Percentiles rank a stretch among this genome's conserved stretches.
These are phyloP conservation scores for Magnusiomyces tetraspermus DNA, from an alignment of 1,139 yeast species.

Conservation along the genomic window DNA sequence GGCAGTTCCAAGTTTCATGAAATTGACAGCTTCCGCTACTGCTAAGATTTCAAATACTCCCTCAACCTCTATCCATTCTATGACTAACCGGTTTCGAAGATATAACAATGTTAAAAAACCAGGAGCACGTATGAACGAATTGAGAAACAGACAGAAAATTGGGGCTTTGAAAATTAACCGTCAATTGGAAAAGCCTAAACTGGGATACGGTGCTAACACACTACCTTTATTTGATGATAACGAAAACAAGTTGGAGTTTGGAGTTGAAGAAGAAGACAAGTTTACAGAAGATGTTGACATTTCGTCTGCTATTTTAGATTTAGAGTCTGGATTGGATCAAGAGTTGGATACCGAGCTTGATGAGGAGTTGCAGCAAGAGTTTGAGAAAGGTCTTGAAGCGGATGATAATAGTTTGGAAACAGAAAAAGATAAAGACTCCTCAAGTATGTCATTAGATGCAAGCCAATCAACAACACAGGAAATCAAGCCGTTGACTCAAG, in stretches of 20 bases:
- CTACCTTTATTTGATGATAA: background rate
- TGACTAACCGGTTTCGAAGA: background rate
- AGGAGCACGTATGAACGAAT: background rate
- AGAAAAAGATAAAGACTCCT: no score
- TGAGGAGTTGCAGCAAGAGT: no score
- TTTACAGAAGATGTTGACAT: background rate
- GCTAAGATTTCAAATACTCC: background rate
- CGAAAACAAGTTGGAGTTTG: background rate
- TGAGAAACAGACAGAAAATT: background rate
- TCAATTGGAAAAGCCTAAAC: no score
- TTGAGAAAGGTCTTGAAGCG: no score
- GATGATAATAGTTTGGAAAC: no score
- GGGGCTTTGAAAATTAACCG: background rate
- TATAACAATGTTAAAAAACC: background rate
- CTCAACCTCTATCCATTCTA: background rate
- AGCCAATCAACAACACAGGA: no score
- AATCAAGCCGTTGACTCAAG: no score
- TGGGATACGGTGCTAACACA: no score
- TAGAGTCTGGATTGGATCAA: no score
- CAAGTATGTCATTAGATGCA: no score
- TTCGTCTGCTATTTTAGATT: background rate
- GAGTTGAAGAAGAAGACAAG: background rate
- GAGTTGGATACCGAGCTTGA: no score
- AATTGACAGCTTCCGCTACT: background rate
- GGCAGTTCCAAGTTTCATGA: background rate